phyloP scores from a whole-genome alignment of 306 rosid genomes.

The Malus asiatica region DNA sequence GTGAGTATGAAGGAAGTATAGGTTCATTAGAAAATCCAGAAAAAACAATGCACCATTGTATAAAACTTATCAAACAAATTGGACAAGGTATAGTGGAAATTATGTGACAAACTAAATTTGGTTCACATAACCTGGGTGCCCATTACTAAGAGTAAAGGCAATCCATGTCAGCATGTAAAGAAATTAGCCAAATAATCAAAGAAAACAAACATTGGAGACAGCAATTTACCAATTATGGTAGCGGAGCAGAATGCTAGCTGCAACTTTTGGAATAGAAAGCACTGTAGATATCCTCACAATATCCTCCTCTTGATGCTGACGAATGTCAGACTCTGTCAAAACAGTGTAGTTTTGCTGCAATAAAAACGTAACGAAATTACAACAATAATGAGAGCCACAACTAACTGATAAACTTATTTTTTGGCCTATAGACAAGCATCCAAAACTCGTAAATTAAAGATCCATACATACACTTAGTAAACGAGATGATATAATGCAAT shows the following conservation, averaged over 20 bases:
- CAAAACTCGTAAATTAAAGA: not conserved
- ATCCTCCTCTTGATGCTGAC: slow-evolving; percentile 58
- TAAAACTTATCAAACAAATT: not conserved
- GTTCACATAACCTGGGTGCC: not conserved
- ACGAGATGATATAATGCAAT: not conserved
- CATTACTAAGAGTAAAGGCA: not conserved
- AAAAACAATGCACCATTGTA: not conserved
- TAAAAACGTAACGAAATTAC: not conserved
- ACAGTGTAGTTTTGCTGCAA: slow-evolving; percentile 50
- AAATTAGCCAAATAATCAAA: not conserved
- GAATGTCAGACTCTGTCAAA: slow-evolving; percentile 49
- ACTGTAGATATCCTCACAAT: slow-evolving; percentile 46
- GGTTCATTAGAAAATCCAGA: slow-evolving; percentile 1
- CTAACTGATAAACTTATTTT: not conserved
- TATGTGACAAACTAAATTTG: not conserved
- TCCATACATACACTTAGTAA: not conserved
- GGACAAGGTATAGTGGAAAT: not conserved
- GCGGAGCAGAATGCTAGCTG: slow-evolving; percentile 56
- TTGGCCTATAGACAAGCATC: not conserved
- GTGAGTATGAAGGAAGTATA: not conserved
- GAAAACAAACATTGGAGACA: not conserved
- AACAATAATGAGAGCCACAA: not conserved
- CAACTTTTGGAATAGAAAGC: slow-evolving; percentile 48
- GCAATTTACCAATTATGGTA: slow-evolving; percentile 47
- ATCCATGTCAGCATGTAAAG: not conserved